Percentiles rank a stretch among this genome's conserved stretches.
phyloP scores from a whole-genome alignment of 2,329 filamentous ascomycete species.

The Penicillium corylophilum region DNA sequence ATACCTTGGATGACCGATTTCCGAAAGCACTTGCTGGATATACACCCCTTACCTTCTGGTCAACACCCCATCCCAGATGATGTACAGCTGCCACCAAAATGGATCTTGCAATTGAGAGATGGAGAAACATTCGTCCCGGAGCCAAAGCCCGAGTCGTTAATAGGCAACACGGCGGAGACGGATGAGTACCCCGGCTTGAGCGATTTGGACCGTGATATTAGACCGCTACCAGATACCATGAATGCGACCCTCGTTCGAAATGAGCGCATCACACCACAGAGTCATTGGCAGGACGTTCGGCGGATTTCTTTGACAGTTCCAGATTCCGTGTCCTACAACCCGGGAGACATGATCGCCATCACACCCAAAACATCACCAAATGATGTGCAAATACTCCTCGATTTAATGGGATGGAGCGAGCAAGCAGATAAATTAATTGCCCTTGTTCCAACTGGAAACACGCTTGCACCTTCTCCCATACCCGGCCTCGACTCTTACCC shows the following conservation, averaged over 20 bases:
- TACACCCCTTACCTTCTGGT: conserved; percentile 68
- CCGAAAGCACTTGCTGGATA: conserved; percentile 62
- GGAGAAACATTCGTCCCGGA: background rate
- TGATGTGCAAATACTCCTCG: conserved; percentile 77
- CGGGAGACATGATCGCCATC: conserved; percentile 78
- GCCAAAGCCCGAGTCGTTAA: background rate
- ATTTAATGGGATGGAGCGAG: conserved; percentile 73
- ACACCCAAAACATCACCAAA: conserved; percentile 82
- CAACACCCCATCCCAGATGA: conserved; percentile 70
- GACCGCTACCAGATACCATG: conserved; percentile 60
- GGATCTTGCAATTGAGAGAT: conserved; percentile 48
- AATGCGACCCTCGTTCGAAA: conserved; percentile 64
- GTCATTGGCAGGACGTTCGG: conserved; percentile 94
- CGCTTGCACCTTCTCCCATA: conserved; percentile 30
- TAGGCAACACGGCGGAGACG: conserved; percentile 3
- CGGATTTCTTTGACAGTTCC: conserved; percentile 62
- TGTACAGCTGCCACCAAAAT: conserved; percentile 73
- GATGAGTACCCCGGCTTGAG: conserved; percentile 23
- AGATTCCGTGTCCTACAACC: conserved; percentile 52
- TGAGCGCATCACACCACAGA: conserved; percentile 67
- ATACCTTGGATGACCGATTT: conserved; percentile 73
- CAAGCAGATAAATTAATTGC: conserved; percentile 70
- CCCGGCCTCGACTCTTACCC: conserved; percentile 37
- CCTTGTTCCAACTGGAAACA: conserved; percentile 41
- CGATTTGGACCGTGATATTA: conserved; percentile 43